Evolutionary conservation across 257 asterid genomes (phyloP).

Genomic region (Solanum piurae): DNA sequence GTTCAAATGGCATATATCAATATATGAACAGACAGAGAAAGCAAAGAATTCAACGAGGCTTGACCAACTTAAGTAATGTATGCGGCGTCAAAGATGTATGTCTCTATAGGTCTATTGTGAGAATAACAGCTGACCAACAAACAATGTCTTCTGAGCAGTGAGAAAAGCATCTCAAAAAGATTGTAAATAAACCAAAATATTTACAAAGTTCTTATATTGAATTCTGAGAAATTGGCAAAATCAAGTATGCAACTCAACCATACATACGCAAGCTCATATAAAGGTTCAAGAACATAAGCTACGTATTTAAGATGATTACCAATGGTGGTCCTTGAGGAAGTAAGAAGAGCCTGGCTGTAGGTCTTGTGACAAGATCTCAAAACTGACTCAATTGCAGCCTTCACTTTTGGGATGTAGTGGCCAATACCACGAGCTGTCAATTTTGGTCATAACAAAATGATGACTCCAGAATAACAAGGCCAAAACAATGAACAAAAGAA

Average conservation of each 20-base stretch:
- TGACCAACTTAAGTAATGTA: not conserved
- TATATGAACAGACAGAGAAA: not conserved
- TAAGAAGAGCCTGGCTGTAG: conserved; percentile 88
- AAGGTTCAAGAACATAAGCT: not conserved
- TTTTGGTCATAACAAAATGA: not conserved
- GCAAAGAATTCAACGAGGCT: not conserved
- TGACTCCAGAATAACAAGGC: not conserved
- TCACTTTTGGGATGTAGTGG: conserved; percentile 94
- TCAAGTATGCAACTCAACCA: not conserved
- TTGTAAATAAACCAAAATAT: not conserved
- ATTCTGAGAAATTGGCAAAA: not conserved
- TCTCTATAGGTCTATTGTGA: not conserved
- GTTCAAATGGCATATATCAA: not conserved
- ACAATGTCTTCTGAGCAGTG: not conserved
- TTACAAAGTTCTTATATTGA: not conserved
- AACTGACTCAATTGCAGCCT: conserved; percentile 88
- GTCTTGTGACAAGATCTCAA: conserved; percentile 83
- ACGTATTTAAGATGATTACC: conserved; percentile 33
- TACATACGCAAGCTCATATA: not conserved
- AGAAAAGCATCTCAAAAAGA: not conserved
- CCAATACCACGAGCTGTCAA: conserved; percentile 89
- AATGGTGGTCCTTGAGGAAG: conserved; percentile 89
- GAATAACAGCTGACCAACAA: not conserved
- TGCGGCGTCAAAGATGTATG: not conserved
- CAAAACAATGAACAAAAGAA: conserved; percentile 1